Evolutionary conservation across 768 basidiomycete species (phyloP), one percentile per base, ranked within the genome.

Genomic region (Boletus reticuloceps): DNA sequence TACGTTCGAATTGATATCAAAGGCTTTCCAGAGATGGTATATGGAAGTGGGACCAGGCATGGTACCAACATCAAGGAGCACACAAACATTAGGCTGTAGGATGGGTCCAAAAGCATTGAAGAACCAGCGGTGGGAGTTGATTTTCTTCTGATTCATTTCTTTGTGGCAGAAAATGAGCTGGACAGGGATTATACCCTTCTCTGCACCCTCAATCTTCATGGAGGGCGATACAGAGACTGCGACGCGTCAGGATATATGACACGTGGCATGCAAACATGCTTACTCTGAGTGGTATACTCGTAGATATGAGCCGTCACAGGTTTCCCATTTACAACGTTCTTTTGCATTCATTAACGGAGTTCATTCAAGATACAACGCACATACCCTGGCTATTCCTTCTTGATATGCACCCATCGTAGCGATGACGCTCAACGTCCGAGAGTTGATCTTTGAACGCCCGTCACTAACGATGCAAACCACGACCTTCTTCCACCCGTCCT

Each of bases 401-500:
- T 98, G 96, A 69, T 98, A 98, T 22, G 83, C 86, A 8, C 96
- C 96, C 83, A 98, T 88, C 5, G 94, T 85, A 13, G 95, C 96
- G 55, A 99, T 82, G 34, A 94, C 91, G 59, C 85, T 88, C 64
- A 94, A 70, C 16, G 89, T 91, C 57, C 91, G 74, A 41, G 87
- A 80, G 67, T 94, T 92, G 71, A 96, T 89, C 80, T 94, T 93
- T 59, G 74, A 67, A 31, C 93, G 80, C 1, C 92, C 94, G 69
- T 95, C 92, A 40, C 88, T 89, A 9, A 96, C 93, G 61, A 95
- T 86, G 65, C 91, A 94, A 11, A 96, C 88, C 9, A 95, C 94
- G 34, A 96, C 91, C 79, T 97, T 98, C 79, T 98, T 95, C 96
- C 96, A 98, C 2, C 94, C 94, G 0, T 97, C 94, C 69, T 89